These are phyloP conservation scores for Apophysomyces elegans DNA, from an alignment of 371 early-diverging fungal species.

Conservation along the genomic window DNA sequence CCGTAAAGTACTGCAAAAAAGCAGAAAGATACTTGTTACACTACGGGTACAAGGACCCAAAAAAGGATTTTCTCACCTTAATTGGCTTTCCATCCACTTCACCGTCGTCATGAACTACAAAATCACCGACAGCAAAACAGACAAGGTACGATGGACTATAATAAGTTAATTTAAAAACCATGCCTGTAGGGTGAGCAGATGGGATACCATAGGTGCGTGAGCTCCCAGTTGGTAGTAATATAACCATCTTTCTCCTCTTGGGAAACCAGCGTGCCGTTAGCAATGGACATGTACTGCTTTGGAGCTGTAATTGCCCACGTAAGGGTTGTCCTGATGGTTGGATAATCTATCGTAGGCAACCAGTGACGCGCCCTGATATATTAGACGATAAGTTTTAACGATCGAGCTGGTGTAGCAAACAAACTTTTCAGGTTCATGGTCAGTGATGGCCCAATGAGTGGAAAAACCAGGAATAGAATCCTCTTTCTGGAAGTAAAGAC, in stretches of 20 bases:
- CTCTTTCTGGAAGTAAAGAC: slow-evolving; percentile 33
- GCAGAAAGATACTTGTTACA: not conserved
- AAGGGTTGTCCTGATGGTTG: slow-evolving; percentile 55
- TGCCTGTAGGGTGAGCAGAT: not conserved
- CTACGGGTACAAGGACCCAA: not conserved
- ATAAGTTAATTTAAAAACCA: not conserved
- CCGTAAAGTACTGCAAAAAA: slow-evolving; percentile 48
- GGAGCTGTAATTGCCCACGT: slow-evolving; percentile 55
- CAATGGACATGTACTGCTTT: slow-evolving; percentile 42
- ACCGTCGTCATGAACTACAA: slow-evolving; percentile 48
- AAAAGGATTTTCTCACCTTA: slow-evolving; percentile 27
- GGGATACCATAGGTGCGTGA: slow-evolving; percentile 44
- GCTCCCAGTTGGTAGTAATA: slow-evolving; percentile 50
- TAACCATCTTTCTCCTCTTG: slow-evolving; percentile 28
- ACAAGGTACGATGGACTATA: slow-evolving; percentile 47
- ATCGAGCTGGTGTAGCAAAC: not conserved
- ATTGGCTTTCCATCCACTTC: slow-evolving; percentile 50
- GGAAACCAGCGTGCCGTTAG: slow-evolving; percentile 50
- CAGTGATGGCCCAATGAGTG: slow-evolving; percentile 30
- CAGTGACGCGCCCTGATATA: slow-evolving; percentile 51
- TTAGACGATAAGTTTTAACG: slow-evolving; percentile 17
- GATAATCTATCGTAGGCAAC: slow-evolving; percentile 65
- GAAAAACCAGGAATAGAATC: slow-evolving; percentile 16
- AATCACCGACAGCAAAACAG: slow-evolving; percentile 62
- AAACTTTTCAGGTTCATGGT: slow-evolving; percentile 50